These are phyloP conservation scores for Aspergillus mulundensis DNA, from an alignment of 495 filamentous ascomycete species.

Conservation along the genomic window DNA sequence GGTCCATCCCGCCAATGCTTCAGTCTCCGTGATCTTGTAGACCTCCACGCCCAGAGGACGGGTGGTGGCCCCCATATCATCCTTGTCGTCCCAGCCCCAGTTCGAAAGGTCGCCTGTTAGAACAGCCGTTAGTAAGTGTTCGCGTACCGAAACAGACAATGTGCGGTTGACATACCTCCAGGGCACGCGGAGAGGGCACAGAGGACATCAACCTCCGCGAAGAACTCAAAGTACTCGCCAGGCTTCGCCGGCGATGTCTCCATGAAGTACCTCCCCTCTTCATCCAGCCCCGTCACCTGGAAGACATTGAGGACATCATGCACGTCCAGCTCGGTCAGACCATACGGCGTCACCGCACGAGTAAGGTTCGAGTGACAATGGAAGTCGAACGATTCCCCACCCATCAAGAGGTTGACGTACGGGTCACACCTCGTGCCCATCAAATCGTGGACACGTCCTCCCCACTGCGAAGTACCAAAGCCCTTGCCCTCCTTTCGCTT, in stretches of 20 bases:
- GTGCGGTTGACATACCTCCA: constrained; percentile 36
- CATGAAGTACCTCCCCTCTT: constrained; percentile 75
- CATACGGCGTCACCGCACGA: constrained; percentile 63
- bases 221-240: constrained; percentile 70
- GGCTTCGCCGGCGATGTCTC: constrained; percentile 61
- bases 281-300: constrained; percentile 71
- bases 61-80: constrained; percentile 67
- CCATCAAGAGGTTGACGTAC: constrained; percentile 69
- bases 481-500: constrained; percentile 31
- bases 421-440: constrained; percentile 75
- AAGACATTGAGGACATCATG: constrained; percentile 83
- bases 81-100: constrained; percentile 70
- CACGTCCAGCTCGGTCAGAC: constrained; percentile 66
- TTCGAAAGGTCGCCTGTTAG: constrained; percentile 64
- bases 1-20: constrained; percentile 56
- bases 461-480: constrained; percentile 42
- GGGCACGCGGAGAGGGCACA: constrained; percentile 66
- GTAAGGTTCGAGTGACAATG: constrained; percentile 81
- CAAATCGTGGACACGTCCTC: constrained; percentile 64
- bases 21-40: constrained; percentile 52
- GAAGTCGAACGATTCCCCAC: constrained; percentile 66
- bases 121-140: constrained; percentile 25
- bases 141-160: not conserved
- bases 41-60: constrained; percentile 70
- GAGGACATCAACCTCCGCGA: constrained; percentile 70